phyloP scores from a whole-genome alignment of 73 alveolate genomes.

The Paramecium pentaurelia region DNA sequence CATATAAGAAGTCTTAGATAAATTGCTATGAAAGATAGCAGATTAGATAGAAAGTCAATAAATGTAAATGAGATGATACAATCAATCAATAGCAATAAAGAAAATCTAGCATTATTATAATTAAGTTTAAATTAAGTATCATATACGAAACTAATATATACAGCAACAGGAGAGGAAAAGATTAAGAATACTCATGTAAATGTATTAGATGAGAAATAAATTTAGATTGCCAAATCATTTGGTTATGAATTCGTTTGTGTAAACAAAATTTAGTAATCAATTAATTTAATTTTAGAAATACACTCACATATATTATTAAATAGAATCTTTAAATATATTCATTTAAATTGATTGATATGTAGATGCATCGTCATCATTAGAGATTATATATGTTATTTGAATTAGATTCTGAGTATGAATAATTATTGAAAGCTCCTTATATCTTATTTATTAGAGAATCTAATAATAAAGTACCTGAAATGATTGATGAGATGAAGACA shows the following conservation, averaged over 20 bases:
- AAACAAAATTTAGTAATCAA: background rate
- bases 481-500: background rate
- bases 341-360: background rate
- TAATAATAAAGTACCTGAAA: background rate
- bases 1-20: background rate
- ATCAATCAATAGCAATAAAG: background rate
- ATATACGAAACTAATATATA: background rate
- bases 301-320: background rate
- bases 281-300: background rate
- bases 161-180: background rate
- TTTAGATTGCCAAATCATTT: background rate
- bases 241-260: background rate
- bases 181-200: background rate
- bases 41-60: background rate
- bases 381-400: constrained; percentile 19
- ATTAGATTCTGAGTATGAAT: background rate
- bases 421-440: background rate
- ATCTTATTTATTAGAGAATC: constrained; percentile 5
- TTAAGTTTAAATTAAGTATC: background rate
- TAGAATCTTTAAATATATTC: background rate
- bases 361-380: background rate
- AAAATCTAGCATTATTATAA: background rate
- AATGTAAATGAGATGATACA: background rate
- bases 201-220: background rate
- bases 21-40: background rate